Conservation (phyloP, 768 basidiomycete genomes). For the Chlorophyllum brunneum region DNA sequence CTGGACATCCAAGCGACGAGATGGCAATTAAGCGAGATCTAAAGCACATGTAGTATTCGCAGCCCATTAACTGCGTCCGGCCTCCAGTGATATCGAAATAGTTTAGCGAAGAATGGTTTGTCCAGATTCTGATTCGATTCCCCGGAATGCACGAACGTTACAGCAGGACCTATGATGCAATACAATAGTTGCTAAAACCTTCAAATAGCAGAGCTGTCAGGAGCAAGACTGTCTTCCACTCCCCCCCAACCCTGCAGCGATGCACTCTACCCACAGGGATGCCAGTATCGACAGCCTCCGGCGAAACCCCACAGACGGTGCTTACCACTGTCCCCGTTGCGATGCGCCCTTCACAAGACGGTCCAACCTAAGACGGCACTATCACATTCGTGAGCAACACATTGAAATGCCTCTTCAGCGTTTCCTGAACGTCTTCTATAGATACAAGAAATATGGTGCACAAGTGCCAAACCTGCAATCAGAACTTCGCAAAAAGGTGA, state of each 20-base stretch:
- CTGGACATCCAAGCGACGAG: slow-evolving; percentile 10
- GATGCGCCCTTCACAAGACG: slow-evolving; percentile 32
- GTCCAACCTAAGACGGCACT: slow-evolving; percentile 32
- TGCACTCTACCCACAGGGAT: slow-evolving; percentile 10
- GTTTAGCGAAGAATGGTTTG: slow-evolving; percentile 9
- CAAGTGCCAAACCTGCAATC: slow-evolving; percentile 25
- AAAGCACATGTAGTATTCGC: slow-evolving; percentile 8
- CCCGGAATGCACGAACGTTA: slow-evolving; percentile 13
- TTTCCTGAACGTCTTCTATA: slow-evolving; percentile 12
- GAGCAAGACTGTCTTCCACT: slow-evolving; percentile 1
- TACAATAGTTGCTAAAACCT: not conserved
- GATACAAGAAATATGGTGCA: slow-evolving; percentile 23
- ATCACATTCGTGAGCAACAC: slow-evolving; percentile 30
- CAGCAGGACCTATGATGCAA: slow-evolving; percentile 11
- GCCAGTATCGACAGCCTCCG: slow-evolving; percentile 27
- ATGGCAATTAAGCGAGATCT: slow-evolving; percentile 12
- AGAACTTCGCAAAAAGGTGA: slow-evolving; percentile 21
- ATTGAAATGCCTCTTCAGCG: too few relatives aligned
- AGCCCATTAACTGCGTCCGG: not conserved
- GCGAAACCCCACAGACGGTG: slow-evolving; percentile 28
- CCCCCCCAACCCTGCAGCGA: not conserved
- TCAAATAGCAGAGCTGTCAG: slow-evolving; percentile 11
- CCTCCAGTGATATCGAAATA: slow-evolving; percentile 5
- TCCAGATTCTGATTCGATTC: slow-evolving; percentile 8
- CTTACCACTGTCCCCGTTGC: slow-evolving; percentile 33